Evolutionary conservation across 192 early-diverging fungal genomes (phyloP), one percentile per base, ranked within the genome.

Genomic region (Coemansia sp.): DNA sequence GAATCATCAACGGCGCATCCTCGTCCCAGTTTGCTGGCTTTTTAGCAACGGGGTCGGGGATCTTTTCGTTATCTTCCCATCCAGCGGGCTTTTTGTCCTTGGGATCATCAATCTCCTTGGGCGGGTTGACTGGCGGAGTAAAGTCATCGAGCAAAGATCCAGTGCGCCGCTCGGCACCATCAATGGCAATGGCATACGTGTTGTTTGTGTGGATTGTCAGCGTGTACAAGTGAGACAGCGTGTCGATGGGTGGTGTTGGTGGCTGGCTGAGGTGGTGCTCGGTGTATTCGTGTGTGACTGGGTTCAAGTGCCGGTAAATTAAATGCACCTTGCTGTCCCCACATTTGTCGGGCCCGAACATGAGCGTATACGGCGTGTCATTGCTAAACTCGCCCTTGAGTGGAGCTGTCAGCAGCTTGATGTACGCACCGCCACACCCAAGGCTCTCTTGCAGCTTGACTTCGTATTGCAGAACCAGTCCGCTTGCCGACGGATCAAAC

Each of bases 261-360:
- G 91, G 86, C 61, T 84, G 63, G 20, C 83, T 82, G 66, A 94
- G 71, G 71, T 95, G 94, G 75, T 96, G 94, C 83, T 96, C 94
- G 36, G 92, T 93, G 65, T 88, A 85, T 59, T 84, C 84, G 8
- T 90, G 91, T 11, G 91, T 92, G 39, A 83, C 68, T 14, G 94
- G 94, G 82, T 94, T 94, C 79, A 88, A 86, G 86, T 96, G 94
- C 24, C 92, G 85, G 86, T 93, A 93, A 71, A 96, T 96, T 48
- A 96, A 89, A 78, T 96, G 95, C 26, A 96, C 86, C 65, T 94
- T 95, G 88, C 94, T 94, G 43, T 90, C 92, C 34, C 92, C 95
- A 76, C 95, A 96, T 68, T 88, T 89, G 84, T 96, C 95, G 13
- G 95, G 95, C 36, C 95, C 95, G 81, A 96, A 96, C 94, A 96